These are phyloP conservation scores for Nicotiana tomentosiformis DNA, from an alignment of 257 asterid genomes.

Conservation along the genomic window DNA sequence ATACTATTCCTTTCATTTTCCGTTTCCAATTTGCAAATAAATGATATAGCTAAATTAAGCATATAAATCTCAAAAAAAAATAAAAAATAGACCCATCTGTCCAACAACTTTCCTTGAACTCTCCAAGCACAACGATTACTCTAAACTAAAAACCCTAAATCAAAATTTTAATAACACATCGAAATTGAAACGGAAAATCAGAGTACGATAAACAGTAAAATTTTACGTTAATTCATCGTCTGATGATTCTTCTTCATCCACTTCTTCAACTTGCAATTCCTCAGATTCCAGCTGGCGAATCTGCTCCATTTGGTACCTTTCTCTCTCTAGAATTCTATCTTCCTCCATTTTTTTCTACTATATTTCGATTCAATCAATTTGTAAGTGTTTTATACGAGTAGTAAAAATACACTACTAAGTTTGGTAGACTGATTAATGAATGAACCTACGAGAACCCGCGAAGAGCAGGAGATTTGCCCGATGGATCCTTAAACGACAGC, in stretches of 20 bases:
- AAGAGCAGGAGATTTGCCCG: no score
- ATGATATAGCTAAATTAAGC: background rate
- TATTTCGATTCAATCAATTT: background rate
- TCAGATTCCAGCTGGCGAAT: constrained; percentile 62
- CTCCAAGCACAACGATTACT: background rate
- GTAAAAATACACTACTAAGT: background rate
- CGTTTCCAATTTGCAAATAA: background rate
- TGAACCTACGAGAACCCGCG: background rate
- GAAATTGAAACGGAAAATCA: background rate
- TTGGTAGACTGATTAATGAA: background rate
- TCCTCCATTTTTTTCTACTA: constrained; percentile 29
- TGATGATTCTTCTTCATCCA: constrained; percentile 29
- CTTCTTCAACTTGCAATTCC: constrained; percentile 77
- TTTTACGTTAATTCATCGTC: constrained; percentile 18
- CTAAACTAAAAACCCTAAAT: background rate
- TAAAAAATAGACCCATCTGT: background rate
- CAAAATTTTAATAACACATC: background rate
- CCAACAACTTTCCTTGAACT: background rate
- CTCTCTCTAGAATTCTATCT: constrained; percentile 47
- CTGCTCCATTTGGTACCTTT: constrained; percentile 69
- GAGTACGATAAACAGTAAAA: background rate
- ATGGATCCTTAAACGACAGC: background rate
- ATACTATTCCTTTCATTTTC: background rate
- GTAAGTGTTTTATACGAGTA: background rate
- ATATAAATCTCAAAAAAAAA: background rate